Evolutionary conservation across 2,329 filamentous ascomycete genomes (phyloP).

Genomic region (Aureobasidium sp.): DNA sequence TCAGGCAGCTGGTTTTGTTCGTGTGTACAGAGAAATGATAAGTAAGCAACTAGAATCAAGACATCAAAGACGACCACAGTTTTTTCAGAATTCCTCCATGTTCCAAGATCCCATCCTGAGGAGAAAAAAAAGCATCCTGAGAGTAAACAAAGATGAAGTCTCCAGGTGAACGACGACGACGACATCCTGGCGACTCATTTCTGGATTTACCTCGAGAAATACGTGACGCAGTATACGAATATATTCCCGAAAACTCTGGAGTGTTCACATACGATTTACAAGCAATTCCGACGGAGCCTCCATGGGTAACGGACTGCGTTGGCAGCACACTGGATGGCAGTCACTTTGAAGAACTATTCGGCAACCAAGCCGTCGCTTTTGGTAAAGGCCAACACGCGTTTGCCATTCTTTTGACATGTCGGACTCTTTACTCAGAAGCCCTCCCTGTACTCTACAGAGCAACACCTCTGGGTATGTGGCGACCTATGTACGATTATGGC

Average conservation of each 20-base stretch:
- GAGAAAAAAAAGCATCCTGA: too few relatives aligned
- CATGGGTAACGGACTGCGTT: not conserved
- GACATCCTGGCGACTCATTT: not conserved
- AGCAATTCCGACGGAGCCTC: not conserved
- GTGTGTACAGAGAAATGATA: not conserved
- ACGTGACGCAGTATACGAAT: not conserved
- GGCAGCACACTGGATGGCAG: not conserved
- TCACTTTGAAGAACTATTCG: not conserved
- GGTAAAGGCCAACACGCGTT: not conserved
- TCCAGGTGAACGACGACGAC: not conserved
- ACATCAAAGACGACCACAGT: too few relatives aligned
- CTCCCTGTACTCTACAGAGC: not conserved
- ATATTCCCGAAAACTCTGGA: not conserved
- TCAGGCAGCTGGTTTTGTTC: too few relatives aligned
- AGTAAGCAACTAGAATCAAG: not conserved
- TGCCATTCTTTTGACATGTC: slow-evolving; percentile 8
- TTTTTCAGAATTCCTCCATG: too few relatives aligned
- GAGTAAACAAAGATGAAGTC: not conserved
- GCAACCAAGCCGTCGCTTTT: not conserved
- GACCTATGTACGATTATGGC: not conserved
- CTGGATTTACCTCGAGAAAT: not conserved
- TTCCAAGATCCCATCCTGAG: too few relatives aligned
- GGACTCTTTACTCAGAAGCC: not conserved
- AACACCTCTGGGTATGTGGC: not conserved
- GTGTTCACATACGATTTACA: not conserved